Evolutionary conservation across 148 eudicot species (phyloP).

Genomic region (Polygonum maritimum): DNA sequence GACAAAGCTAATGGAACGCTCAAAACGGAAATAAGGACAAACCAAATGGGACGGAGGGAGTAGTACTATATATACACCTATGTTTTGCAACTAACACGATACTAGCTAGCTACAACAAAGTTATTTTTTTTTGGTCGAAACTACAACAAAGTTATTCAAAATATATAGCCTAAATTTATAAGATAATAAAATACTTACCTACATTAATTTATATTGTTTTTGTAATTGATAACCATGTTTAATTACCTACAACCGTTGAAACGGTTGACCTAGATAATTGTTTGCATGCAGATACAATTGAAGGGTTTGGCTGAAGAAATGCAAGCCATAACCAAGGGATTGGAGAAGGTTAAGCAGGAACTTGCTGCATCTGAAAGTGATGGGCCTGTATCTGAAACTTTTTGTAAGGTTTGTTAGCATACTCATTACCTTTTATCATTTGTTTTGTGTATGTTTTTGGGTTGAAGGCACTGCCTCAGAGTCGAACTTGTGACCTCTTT

Average conservation of each 20-base stretch:
- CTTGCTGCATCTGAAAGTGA: constrained; percentile 73
- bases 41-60: no score
- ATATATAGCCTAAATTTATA: background rate
- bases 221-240: background rate
- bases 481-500: no score
- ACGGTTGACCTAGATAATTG: background rate
- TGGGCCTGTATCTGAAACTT: constrained; percentile 84
- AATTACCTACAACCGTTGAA: background rate
- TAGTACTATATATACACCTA: background rate
- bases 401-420: constrained; percentile 45
- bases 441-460: no score
- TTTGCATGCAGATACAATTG: constrained; percentile 76
- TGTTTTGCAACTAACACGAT: background rate
- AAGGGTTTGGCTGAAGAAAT: constrained; percentile 96
- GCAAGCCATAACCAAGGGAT: constrained; percentile 88
- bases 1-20: no score
- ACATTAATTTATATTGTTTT: background rate
- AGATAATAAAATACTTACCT: background rate
- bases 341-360: constrained; percentile 87
- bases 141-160: background rate
- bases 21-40: no score
- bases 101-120: background rate
- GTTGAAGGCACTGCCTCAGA: no score
- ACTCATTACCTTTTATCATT: background rate
- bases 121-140: no score